Evolutionary conservation across 2,329 filamentous ascomycete species (phyloP), one percentile per base, ranked within the genome.

Genomic region (Pseudogymnoascus sp.): DNA sequence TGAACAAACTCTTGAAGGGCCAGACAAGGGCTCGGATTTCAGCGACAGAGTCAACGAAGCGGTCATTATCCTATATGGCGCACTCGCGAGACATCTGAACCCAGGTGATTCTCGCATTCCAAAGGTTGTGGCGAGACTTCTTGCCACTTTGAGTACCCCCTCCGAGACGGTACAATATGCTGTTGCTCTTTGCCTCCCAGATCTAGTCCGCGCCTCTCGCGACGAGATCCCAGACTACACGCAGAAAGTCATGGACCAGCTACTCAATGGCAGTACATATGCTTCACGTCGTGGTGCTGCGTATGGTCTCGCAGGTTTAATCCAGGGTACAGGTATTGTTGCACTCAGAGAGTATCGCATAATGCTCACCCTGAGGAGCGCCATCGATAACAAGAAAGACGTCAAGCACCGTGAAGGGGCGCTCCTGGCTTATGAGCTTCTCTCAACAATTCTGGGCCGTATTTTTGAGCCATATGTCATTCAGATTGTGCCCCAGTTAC

Each of bases 131-230:
- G 88, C 93, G 68, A 86, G 92, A 65, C 80, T 99, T 22, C 81
- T 99, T 62, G 85, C 86, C 22, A 97, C 95, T 5, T 80, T 99
- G 49, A 94, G 89, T 73, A 97, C 93, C 11, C 94, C 94, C 28
- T 97, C 94, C 0, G 94, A 99, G 75, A 92, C 91, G 14, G 94
- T 99, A 1, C 94, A 99, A 75, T 97, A 94, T 72, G 94, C 94
- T 55, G 92, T 97, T 63, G 92, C 95, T 3, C 91, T 94, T 71
- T 99, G 94, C 70, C 79, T 99, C 22, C 93, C 94, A 12, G 92
- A 94, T 1, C 81, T 99, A n/a, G 86, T 99, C 33, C 87, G 85
- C 63, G 88, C 91, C 2, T 93, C 89, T 55, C 84, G 84, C 30
- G 85, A 92, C 64, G 89, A 93, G 70, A 86, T 89, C 2, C 84